Percentiles rank a stretch among this genome's conserved stretches.
Conservation (phyloP, 2,329 filamentous ascomycete species). For the Colletotrichum sp. region DNA sequence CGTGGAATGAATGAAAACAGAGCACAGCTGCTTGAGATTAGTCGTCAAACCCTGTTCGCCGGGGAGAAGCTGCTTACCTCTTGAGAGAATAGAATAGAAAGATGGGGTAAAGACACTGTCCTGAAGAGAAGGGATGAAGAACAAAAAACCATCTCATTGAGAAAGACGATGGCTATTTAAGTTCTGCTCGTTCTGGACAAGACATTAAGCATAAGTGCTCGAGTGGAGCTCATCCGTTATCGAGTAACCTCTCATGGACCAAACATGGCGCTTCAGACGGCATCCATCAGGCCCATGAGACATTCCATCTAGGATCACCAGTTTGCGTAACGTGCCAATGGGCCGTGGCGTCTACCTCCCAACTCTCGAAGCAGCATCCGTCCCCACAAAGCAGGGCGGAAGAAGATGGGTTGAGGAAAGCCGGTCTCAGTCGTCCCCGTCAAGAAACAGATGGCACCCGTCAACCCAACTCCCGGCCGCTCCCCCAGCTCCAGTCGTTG, state of each 20-base stretch:
- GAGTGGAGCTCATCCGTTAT: neutral
- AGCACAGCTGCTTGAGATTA: conserved; percentile 29
- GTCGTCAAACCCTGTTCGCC: neutral
- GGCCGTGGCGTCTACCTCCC: neutral
- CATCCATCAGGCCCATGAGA: conserved; percentile 9
- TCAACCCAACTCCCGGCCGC: neutral
- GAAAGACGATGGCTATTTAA: conserved; percentile 10
- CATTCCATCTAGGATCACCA: neutral
- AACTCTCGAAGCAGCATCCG: neutral
- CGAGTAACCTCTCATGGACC: neutral
- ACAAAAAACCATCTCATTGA: neutral
- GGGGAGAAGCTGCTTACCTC: neutral
- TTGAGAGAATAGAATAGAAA: conserved; percentile 7
- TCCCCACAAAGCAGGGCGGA: neutral
- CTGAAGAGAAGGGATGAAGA: conserved; percentile 13
- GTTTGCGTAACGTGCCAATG: neutral
- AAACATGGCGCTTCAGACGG: conserved; percentile 2
- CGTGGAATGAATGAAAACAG: conserved; percentile 26
- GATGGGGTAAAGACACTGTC: conserved; percentile 9
- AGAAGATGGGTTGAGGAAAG: neutral
- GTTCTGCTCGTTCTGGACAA: neutral
- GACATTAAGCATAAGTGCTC: conserved; percentile 12
- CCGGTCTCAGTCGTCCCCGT: conserved; percentile 9
- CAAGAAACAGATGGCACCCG: conserved; percentile 14
- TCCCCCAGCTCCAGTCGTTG: neutral